Evolutionary conservation across 139 green algal genomes (phyloP).

Genomic region (Tetraselmis striata): DNA sequence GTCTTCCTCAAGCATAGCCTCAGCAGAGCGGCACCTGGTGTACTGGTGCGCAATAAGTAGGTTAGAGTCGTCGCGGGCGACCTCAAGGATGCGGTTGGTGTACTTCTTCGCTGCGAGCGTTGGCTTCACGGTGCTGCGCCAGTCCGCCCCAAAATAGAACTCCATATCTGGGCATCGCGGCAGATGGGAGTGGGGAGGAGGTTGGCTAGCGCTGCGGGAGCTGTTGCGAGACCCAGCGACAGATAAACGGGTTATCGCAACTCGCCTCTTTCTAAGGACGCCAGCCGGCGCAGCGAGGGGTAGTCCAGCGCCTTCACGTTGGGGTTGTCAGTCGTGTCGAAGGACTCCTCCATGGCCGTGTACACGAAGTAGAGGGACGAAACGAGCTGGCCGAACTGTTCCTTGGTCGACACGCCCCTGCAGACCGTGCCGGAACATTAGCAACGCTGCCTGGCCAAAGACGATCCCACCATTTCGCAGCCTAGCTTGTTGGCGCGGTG

Average conservation of each 20-base stretch:
- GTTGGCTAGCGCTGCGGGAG: not conserved
- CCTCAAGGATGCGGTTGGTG: not conserved
- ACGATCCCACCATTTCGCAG: too few species aligned
- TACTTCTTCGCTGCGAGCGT: not conserved
- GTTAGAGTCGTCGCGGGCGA: not conserved
- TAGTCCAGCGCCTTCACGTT: not conserved
- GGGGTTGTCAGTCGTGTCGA: not conserved
- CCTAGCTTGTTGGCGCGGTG: too few species aligned
- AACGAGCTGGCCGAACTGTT: not conserved
- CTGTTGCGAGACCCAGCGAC: not conserved
- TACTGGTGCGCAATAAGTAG: slow-evolving; percentile 4
- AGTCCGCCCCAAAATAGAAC: not conserved
- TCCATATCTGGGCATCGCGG: not conserved
- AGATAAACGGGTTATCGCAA: too few species aligned
- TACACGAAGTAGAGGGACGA: slow-evolving; percentile 2
- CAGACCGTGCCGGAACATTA: too few species aligned
- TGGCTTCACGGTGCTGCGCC: not conserved
- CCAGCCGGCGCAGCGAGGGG: not conserved
- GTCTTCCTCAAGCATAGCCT: too few species aligned
- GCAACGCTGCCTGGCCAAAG: too few species aligned
- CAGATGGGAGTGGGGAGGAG: too few species aligned
- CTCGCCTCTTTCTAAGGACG: not conserved
- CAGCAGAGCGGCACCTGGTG: not conserved
- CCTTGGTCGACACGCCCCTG: not conserved
- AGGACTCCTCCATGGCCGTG: slow-evolving; percentile 1